Evolutionary conservation across 148 eudicot species (phyloP).

Genomic region (Beta vulgaris): DNA sequence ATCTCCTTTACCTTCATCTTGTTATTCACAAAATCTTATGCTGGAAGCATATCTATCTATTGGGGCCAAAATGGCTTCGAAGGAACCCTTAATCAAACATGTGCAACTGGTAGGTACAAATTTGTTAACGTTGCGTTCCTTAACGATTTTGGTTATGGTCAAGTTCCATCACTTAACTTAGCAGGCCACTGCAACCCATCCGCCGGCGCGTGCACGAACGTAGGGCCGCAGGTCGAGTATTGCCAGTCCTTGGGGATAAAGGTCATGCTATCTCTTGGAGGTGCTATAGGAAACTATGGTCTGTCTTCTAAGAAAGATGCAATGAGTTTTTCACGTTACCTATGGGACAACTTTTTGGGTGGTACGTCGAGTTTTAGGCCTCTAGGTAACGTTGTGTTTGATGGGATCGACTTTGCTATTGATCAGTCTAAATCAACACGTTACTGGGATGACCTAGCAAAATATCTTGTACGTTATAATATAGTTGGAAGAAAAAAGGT

Average conservation of each 20-base stretch:
- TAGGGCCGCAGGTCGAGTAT: conserved; percentile 27
- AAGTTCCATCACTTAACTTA: conserved; percentile 25
- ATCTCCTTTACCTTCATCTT: conserved; percentile 9
- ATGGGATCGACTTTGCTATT: conserved; percentile 70
- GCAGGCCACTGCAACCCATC: conserved; percentile 43
- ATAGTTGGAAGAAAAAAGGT: conserved; percentile 12
- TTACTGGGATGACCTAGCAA: conserved; percentile 44
- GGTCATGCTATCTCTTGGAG: conserved; percentile 60
- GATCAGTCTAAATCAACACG: conserved; percentile 36
- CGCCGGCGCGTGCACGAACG: conserved; percentile 33
- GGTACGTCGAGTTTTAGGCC: conserved; percentile 48
- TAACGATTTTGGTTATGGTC: conserved; percentile 27
- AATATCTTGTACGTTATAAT: conserved; percentile 24
- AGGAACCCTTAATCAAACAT: conserved; percentile 34
- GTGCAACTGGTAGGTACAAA: conserved; percentile 30
- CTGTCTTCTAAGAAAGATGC: conserved; percentile 55
- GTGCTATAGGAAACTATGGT: conserved; percentile 42
- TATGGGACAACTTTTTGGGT: conserved; percentile 59
- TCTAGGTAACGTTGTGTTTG: conserved; percentile 50
- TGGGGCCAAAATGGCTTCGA: conserved; percentile 43
- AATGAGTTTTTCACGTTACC: conserved; percentile 31
- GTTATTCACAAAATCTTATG: conserved; percentile 4
- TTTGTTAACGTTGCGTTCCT: conserved; percentile 38
- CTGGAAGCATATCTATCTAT: conserved; percentile 35
- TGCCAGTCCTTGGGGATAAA: conserved; percentile 54